phyloP scores from a whole-genome alignment of 129 eudicot genomes.

The Flaveria sonorensis region DNA sequence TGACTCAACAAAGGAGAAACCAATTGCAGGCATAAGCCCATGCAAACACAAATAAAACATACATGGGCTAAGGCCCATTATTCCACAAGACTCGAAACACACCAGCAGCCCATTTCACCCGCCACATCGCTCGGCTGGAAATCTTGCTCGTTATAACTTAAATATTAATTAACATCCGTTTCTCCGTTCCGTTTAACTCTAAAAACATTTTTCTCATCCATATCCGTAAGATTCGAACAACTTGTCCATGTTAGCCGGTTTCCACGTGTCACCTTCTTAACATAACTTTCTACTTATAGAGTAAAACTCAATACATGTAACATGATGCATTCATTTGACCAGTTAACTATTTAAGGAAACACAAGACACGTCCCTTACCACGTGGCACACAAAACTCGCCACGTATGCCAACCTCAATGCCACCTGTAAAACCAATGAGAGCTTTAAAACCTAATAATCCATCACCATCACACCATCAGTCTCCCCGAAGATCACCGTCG shows the following conservation, averaged over 20 bases:
- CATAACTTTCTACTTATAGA: neutral
- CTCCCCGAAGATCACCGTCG: conserved; percentile 22
- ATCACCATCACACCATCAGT: neutral
- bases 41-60: no score
- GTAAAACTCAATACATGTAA: conserved; percentile 17
- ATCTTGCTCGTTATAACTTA: no score
- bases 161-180: no score
- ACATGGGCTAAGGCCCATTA: no score
- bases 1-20: no score
- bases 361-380: conserved; percentile 31
- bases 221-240: neutral
- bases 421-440: conserved; percentile 21
- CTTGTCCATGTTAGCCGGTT: neutral
- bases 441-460: conserved; percentile 3
- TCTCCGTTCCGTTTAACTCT: no score
- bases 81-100: no score
- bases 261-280: conserved; percentile 8
- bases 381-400: conserved; percentile 28
- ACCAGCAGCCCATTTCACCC: no score
- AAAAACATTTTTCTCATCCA: no score
- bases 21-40: no score
- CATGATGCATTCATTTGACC: neutral
- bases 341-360: neutral
- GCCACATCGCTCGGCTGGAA: no score
- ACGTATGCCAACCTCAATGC: conserved; percentile 18